Percentiles rank a stretch among this genome's conserved stretches.
These are phyloP conservation scores for Chalciporus piperatus DNA, from an alignment of 768 basidiomycete genomes.

Conservation along the genomic window DNA sequence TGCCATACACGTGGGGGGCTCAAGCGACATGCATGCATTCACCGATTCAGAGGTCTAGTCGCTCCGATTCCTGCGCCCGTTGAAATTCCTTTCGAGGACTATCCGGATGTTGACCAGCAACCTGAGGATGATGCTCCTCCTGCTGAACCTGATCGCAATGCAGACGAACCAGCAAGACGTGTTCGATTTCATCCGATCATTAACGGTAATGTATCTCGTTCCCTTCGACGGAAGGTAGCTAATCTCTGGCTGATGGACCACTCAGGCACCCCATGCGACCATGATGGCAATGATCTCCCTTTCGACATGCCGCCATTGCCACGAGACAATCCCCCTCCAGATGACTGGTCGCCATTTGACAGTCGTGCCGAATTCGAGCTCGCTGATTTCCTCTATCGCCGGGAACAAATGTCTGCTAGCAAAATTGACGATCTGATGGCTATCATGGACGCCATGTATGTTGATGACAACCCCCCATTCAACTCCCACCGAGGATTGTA, in stretches of 20 bases:
- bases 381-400: background rate
- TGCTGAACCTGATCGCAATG: no score
- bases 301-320: background rate
- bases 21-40: background rate
- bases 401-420: no score
- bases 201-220: background rate
- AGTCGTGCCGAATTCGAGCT: background rate
- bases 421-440: no score
- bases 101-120: no score
- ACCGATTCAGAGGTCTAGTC: background rate
- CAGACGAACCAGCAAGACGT: no score
- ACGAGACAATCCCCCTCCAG: background rate
- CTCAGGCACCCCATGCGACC: background rate
- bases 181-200: background rate
- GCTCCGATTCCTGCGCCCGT: no score
- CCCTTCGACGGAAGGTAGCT: no score
- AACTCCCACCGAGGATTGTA: no score
- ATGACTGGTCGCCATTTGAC: background rate
- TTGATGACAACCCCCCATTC: no score
- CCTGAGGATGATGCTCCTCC: no score
- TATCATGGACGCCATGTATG: no score
- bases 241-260: background rate
- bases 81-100: no score
- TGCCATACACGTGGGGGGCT: background rate
- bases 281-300: background rate